Evolutionary conservation across 768 basidiomycete genomes (phyloP).

Genomic region (Sistotremastrum suecicum): DNA sequence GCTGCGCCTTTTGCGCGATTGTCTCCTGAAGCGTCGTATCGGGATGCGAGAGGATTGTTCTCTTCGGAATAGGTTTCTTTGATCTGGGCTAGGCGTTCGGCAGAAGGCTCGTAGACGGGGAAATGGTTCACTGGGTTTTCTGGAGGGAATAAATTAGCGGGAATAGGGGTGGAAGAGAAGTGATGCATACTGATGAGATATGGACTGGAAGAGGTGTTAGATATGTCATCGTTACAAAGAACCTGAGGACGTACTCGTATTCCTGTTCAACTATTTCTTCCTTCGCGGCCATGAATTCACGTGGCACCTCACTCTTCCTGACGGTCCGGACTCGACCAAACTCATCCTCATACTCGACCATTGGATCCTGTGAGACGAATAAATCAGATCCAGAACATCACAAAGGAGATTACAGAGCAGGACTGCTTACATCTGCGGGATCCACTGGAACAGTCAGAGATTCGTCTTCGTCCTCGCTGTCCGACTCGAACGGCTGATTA

Average conservation of each 20-base stretch:
- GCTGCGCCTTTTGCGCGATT: slow-evolving; percentile 82
- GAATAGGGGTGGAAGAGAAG: neutral
- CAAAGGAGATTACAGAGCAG: slow-evolving; percentile 2
- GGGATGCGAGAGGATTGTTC: slow-evolving; percentile 54
- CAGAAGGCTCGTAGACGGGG: slow-evolving; percentile 76
- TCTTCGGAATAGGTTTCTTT: slow-evolving; percentile 55
- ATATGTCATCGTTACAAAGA: slow-evolving; percentile 1
- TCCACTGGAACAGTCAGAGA: slow-evolving; percentile 47
- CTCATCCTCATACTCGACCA: slow-evolving; percentile 79
- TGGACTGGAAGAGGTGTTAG: slow-evolving; percentile 26
- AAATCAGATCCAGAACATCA: neutral
- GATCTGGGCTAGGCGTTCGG: slow-evolving; percentile 64
- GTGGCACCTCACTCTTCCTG: slow-evolving; percentile 62
- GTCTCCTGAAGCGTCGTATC: slow-evolving; percentile 76
- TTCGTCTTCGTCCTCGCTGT: slow-evolving; percentile 70
- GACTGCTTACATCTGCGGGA: slow-evolving; percentile 25
- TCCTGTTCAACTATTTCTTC: slow-evolving; percentile 34
- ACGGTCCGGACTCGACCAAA: slow-evolving; percentile 66
- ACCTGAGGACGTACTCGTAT: slow-evolving; percentile 35
- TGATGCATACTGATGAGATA: slow-evolving; percentile 35
- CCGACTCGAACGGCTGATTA: slow-evolving; percentile 41
- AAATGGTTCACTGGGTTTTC: slow-evolving; percentile 78
- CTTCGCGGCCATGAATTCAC: slow-evolving; percentile 36
- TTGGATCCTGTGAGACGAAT: slow-evolving; percentile 45
- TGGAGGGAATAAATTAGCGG: slow-evolving; percentile 17